Base-by-base conservation (phyloP, 352 stramenopile genomes). In the Phytophthora hybrid region DNA sequence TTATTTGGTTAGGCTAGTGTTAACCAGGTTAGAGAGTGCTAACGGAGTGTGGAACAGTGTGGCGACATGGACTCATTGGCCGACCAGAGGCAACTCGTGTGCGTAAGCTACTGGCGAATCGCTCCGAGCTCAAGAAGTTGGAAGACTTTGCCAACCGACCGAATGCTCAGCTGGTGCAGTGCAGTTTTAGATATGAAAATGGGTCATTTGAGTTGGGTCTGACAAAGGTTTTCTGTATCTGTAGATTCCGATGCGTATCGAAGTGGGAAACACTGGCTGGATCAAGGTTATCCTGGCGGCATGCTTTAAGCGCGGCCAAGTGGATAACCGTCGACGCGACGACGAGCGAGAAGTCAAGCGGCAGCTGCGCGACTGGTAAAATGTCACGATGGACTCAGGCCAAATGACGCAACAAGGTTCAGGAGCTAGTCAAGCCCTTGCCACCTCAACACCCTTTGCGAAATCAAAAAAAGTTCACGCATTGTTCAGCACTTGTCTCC, bases 241-340 rank as follows among this genome's bases (percentile, higher is more conserved):
- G 8, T 62, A 96, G 89, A 85, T 96, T 54, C 89, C 89, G 16
- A 79, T 87, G 71, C 83, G 89, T 3, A 75, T 94, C 8, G 84
- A 96, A 66, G 80, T 93, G 4, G 85, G 87, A 41, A 85, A 81
- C 44, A 96, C 89, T 11, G 88, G 88, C 7, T 96, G 89, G 89
- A 92, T 95, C 77, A 95, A 96, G 59, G 80, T 96, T n/a, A 82
- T 93, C 47, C 70, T 93, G 59, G 87, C 86, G 14, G 79, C 89
- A 11, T 93, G 89, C 64, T 86, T 84, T 63, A 92, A 92, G 62
- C 72, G 77, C 11, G 85, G 80, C 34, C 85, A 89, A 65, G 69
- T 91, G 3, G 89, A 96, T 68, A 93, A 83, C 34, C 89, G 89
- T 63, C 89, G 87, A 75, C 85, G 85, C 23, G 87, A 95, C 32